Evolutionary conservation across 1,139 yeast species (phyloP), one percentile per base, ranked within the genome.

Genomic region (Saccharomyces hybrid): DNA sequence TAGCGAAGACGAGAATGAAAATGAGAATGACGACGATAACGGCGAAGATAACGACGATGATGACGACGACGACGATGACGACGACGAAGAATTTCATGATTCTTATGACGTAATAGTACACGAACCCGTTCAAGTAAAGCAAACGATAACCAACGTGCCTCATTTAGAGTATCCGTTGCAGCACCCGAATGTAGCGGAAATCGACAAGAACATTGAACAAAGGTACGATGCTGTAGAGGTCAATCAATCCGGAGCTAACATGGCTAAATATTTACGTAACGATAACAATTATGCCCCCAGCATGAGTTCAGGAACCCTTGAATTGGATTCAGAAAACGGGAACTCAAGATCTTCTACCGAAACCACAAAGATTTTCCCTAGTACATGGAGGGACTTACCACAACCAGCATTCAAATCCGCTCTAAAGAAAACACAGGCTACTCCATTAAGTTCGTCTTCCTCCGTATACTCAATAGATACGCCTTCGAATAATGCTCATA

Each of bases 1-100:
- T 11, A 19, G 5, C 3, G 19, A 4, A 11, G n/a, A 38, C 12
- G 12, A 24, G 26, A 1, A 24, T 1, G 26, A 1, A 1, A 24
- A 24, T 24, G 4, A 19, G 21, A 6, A 8, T 12, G 11, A 16
- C 12, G 16, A 16, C 14, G 16, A n/a, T 32, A 4, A 32, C 38
- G 14, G n/a, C n/a, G n/a, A n/a, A n/a, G n/a, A n/a, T n/a, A n/a
- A 32, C n/a, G 14, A 14, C 42, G 44, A 38, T 73, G 77, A 57
- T 73, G 73, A 52, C 3, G 44, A 38, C 1, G 44, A 34, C 6
- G 42, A 34, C 5, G 44, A 38, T 8, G 44, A 38, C 11, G 26
- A 38, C 4, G 44, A 38, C 4, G 44, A 38, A 19, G 44, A 38
- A 16, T 38, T 16, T 38, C 44, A 38, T 19, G 44, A 38, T 19